Percentiles rank a stretch among this genome's conserved stretches.
Conservation (phyloP, 2,329 filamentous ascomycete genomes). For the Graphilbum fragrans region DNA sequence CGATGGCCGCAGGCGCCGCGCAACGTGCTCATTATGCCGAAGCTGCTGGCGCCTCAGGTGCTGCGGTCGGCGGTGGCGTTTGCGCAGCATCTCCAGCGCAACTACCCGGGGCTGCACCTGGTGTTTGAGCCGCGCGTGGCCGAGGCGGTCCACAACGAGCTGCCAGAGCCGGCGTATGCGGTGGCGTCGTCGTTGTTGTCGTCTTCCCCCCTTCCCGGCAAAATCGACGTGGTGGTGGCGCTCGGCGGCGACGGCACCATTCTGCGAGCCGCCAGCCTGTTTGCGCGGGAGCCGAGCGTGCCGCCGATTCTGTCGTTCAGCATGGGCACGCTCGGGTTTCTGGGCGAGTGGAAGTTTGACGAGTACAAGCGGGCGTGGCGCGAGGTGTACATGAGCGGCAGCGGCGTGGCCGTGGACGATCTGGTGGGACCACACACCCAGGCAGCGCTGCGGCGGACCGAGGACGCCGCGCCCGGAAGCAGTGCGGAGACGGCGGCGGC, state of each 20-base stretch:
- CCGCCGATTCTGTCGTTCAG: slow-evolving; percentile 90
- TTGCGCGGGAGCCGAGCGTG: slow-evolving; percentile 68
- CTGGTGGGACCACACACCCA: slow-evolving; percentile 27
- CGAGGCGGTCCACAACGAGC: slow-evolving; percentile 51
- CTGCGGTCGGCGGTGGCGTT: slow-evolving; percentile 40
- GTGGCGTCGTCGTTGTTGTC: too few species aligned
- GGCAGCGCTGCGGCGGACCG: slow-evolving; percentile 13
- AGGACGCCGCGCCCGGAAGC: neutral
- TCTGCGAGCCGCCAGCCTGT: slow-evolving; percentile 72
- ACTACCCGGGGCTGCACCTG: slow-evolving; percentile 71
- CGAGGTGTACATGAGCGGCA: slow-evolving; percentile 77
- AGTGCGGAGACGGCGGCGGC: slow-evolving; percentile 4
- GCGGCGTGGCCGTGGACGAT: slow-evolving; percentile 35
- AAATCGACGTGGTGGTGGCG: slow-evolving; percentile 80
- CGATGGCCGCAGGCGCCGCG: slow-evolving; percentile 41
- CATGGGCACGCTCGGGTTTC: slow-evolving; percentile 90
- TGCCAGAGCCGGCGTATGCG: slow-evolving; percentile 63
- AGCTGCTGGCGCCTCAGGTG: slow-evolving; percentile 42
- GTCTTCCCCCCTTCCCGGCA: slow-evolving; percentile 55
- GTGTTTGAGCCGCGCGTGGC: slow-evolving; percentile 74
- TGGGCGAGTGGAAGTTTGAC: slow-evolving; percentile 91
- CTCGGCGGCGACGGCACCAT: slow-evolving; percentile 92
- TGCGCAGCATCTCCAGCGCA: slow-evolving; percentile 60
- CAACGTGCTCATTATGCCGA: slow-evolving; percentile 47
- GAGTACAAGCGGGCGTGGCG: slow-evolving; percentile 89